A percentile compares a stretch with the other conserved stretches of the same genome.
Evolutionary conservation across 176 grass and related monocot genomes (phyloP).

Genomic region (Rhynchospora pubera): DNA sequence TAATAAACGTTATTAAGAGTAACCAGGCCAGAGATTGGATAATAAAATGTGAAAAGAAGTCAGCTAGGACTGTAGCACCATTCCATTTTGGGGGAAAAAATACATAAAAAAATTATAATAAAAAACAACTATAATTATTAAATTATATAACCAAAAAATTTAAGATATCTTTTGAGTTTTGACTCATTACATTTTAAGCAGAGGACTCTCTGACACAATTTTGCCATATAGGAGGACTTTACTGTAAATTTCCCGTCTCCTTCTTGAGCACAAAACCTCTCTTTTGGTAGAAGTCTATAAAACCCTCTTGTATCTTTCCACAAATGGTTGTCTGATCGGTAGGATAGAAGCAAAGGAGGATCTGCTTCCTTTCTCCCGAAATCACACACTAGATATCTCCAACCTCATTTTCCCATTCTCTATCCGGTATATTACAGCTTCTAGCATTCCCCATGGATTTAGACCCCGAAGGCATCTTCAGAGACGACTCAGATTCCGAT

Average conservation of each 20-base stretch:
- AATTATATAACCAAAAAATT: too few relatives aligned
- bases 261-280: not conserved
- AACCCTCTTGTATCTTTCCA: not conserved
- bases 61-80: too few relatives aligned
- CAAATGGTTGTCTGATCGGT: not conserved
- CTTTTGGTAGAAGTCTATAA: not conserved
- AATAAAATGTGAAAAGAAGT: too few relatives aligned
- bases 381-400: constrained; percentile 28
- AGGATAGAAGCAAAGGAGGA: not conserved
- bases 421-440: not conserved
- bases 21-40: too few relatives aligned
- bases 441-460: constrained; percentile 56
- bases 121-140: too few relatives aligned
- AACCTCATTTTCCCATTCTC: constrained; percentile 22
- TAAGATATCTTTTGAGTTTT: not conserved
- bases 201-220: not conserved
- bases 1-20: too few relatives aligned
- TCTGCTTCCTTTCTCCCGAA: not conserved
- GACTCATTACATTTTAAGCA: not conserved
- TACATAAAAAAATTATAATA: too few relatives aligned
- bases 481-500: constrained; percentile 81
- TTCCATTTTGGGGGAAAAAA: too few relatives aligned
- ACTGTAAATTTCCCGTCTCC: not conserved
- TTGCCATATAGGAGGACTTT: not conserved
- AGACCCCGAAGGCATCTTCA: constrained; percentile 87